These are phyloP conservation scores for Polyporus arcularius DNA, from an alignment of 768 basidiomycete species.

Conservation along the genomic window DNA sequence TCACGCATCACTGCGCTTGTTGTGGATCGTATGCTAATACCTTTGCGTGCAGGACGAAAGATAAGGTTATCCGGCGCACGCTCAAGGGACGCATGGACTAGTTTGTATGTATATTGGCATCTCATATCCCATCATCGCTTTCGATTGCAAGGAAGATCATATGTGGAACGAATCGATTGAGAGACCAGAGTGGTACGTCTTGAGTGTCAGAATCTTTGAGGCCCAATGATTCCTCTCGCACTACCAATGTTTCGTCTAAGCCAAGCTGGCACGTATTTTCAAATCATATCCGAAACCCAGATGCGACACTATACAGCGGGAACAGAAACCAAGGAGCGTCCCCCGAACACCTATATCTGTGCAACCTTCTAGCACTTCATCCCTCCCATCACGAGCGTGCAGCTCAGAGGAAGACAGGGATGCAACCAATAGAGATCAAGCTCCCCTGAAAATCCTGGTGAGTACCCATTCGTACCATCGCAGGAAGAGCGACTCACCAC, in stretches of 20 bases:
- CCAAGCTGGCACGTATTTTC: no score
- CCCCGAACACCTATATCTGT: neutral
- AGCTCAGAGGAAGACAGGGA: constrained; percentile 10
- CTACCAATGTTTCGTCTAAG: neutral
- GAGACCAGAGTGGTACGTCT: no score
- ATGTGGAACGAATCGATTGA: neutral
- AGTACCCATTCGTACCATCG: no score
- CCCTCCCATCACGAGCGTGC: neutral
- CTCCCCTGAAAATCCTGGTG: neutral
- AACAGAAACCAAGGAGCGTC: neutral
- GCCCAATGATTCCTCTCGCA: neutral
- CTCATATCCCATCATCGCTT: constrained; percentile 11
- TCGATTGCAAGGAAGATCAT: neutral
- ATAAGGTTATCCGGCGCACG: constrained; percentile 56
- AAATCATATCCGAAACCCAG: no score
- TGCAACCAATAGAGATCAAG: constrained; percentile 16
- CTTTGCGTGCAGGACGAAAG: constrained; percentile 38
- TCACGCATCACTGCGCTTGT: neutral
- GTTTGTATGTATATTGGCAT: constrained; percentile 19
- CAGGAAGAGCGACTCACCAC: neutral
- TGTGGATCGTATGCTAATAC: neutral
- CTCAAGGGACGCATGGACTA: constrained; percentile 57
- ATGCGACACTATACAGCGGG: neutral
- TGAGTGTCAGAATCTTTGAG: neutral
- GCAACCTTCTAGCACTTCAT: neutral